phyloP scores from a whole-genome alignment of 805 yeast genomes.

The Candida sithepensis region DNA sequence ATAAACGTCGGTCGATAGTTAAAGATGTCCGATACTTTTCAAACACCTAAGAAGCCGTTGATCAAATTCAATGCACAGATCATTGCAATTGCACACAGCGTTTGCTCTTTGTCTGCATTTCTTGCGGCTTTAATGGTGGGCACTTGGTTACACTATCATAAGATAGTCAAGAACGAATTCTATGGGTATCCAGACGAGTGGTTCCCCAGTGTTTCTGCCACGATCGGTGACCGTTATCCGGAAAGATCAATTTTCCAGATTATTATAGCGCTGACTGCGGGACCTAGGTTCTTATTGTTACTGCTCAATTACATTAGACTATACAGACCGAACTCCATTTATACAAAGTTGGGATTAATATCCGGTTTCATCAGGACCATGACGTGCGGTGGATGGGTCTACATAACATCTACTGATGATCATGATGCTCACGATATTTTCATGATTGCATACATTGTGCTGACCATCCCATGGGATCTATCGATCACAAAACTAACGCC shows the following conservation, averaged over 20 bases:
- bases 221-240: conserved; percentile 96
- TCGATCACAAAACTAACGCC: conserved; percentile 50
- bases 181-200: conserved; percentile 96
- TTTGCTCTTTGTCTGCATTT: conserved; percentile 73
- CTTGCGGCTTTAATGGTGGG: conserved; percentile 73
- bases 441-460: conserved; percentile 84
- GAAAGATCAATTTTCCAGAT: conserved; percentile 91
- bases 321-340: conserved; percentile 32
- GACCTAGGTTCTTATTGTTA: conserved; percentile 77
- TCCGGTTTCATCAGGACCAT: conserved; percentile 85
- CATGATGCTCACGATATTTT: conserved; percentile 95
- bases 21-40: conserved; percentile 1
- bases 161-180: conserved; percentile 82
- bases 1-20: background rate
- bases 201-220: conserved; percentile 97
- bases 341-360: conserved; percentile 42
- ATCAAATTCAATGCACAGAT: conserved; percentile 54
- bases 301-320: conserved; percentile 49
- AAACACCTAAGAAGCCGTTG: conserved; percentile 11
- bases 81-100: conserved; percentile 69
- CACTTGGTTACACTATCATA: conserved; percentile 71
- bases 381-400: conserved; percentile 98
- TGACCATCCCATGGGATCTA: conserved; percentile 90
- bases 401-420: conserved; percentile 94
- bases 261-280: conserved; percentile 87